These are phyloP conservation scores for Entomortierella lignicola DNA, from an alignment of 192 early-diverging fungal species.

Conservation along the genomic window DNA sequence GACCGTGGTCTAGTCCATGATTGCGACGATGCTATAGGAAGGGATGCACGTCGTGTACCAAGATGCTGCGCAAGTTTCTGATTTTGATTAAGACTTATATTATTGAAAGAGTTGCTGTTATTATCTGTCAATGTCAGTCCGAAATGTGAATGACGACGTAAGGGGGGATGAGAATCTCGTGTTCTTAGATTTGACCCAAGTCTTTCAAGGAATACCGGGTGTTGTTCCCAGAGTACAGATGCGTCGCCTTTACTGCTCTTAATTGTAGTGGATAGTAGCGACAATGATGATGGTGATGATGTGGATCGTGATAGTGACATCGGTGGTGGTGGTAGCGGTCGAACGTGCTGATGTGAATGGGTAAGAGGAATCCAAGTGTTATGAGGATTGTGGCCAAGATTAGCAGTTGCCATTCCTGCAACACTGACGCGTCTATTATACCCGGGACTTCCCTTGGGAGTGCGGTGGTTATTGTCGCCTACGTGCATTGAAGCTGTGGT, in stretches of 20 bases:
- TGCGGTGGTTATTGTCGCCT: too few species aligned
- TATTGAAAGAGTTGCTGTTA: background rate
- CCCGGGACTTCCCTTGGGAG: background rate
- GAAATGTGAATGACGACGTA: background rate
- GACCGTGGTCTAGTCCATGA: background rate
- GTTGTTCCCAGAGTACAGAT: conserved; percentile 1
- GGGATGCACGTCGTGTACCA: background rate
- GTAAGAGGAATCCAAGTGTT: too few species aligned
- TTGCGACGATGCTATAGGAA: background rate
- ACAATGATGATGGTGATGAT: background rate
- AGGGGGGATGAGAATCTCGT: background rate
- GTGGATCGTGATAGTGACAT: background rate
- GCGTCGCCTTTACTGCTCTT: background rate
- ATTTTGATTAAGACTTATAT: background rate
- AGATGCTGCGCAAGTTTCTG: background rate
- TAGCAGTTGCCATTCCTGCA: background rate
- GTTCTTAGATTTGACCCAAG: background rate
- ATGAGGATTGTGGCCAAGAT: too few species aligned
- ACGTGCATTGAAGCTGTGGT: background rate
- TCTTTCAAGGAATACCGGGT: conserved; percentile 1
- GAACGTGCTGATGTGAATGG: conserved; percentile 3
- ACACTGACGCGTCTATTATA: background rate
- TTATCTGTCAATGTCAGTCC: background rate
- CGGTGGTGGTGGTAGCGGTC: background rate
- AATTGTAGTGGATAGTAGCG: background rate